A percentile compares a stretch with the other conserved stretches of the same genome.
phyloP scores from a whole-genome alignment of 192 early-diverging fungal species.

The Coemansia sp. region DNA sequence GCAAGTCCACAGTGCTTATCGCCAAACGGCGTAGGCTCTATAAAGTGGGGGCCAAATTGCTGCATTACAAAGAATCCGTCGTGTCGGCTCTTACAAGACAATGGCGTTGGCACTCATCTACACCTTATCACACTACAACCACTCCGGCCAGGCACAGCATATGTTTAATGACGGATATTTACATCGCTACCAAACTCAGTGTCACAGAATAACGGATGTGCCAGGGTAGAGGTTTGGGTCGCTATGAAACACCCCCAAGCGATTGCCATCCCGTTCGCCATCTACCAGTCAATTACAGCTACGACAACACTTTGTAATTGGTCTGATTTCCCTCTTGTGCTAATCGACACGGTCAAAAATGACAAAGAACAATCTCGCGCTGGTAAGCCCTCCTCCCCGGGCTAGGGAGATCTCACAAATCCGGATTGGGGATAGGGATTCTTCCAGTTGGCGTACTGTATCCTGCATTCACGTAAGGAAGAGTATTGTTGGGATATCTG shows the following conservation, averaged over 20 bases:
- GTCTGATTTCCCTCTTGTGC: not conserved
- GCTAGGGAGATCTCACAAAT: not conserved
- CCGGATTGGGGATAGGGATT: not conserved
- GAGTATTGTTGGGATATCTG: not conserved
- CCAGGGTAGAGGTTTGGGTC: too few species aligned
- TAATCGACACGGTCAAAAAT: not conserved
- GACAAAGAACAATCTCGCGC: not conserved
- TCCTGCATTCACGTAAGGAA: not conserved
- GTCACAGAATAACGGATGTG: not conserved
- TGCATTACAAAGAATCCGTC: slow-evolving; percentile 72
- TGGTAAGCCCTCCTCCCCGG: not conserved
- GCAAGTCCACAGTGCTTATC: slow-evolving; percentile 12
- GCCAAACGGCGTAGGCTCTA: slow-evolving; percentile 65
- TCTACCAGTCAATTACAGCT: not conserved
- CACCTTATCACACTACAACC: too few species aligned
- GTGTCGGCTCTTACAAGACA: too few species aligned
- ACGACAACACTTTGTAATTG: not conserved
- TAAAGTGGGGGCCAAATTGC: slow-evolving; percentile 65
- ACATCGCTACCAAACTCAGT: not conserved
- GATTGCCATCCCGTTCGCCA: not conserved
- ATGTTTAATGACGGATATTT: too few species aligned
- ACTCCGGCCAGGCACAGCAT: too few species aligned
- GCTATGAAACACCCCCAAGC: not conserved
- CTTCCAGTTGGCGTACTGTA: not conserved
- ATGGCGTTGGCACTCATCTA: too few species aligned